Evolutionary conservation across 371 early-diverging fungal species (phyloP), one percentile per base, ranked within the genome.

Genomic region (Syncephalastrum racemosum): DNA sequence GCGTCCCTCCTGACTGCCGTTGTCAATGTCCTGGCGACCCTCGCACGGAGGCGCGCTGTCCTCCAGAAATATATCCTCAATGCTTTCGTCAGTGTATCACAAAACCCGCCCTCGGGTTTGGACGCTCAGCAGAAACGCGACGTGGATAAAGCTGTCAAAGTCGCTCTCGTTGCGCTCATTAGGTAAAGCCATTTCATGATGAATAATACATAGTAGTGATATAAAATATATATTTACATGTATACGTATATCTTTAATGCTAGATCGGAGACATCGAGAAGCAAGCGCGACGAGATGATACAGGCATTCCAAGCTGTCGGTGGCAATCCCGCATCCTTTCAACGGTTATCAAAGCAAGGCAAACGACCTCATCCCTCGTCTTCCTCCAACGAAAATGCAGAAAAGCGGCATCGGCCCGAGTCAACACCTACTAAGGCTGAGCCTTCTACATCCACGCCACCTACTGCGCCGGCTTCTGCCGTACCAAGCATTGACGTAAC

Each of bases 271-370:
- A 36, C 56, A 40, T 41, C 76, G 2, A 19, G 64, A 13, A 15
- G 58, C 1, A 63, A 70, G 15, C 60, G 73, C 22, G 47, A 54
- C 1, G 76, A 75, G 10, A 41, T 79, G 23, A 63, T 79, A 12
- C 36, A 63, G 23, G 69, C 65, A 24, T 76, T 76, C 57, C 70
- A 63, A 3, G 40, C 64, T 0, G 62, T 74, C 8, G 76, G 76
- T 42, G 80, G 80, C 39, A 76, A 79, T 41, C 58, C 66, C 3
- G 72, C 74, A 10, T 68, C 70, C 20, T 79, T 79, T 24, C 67
- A 63, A 18, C 36, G 36, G 12, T 31, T 31, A 10, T 31, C 36
- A 31, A 31, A 31, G 10, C 36, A 31, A 31, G 10, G 10, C 36
- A 31, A 31, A 31, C 36, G 36, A 10, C 36, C 36, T 7, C 36